Percentiles rank a stretch among this genome's conserved stretches.
phyloP scores from a whole-genome alignment of 768 basidiomycete genomes.

The Termitomyces bulborhizus region DNA sequence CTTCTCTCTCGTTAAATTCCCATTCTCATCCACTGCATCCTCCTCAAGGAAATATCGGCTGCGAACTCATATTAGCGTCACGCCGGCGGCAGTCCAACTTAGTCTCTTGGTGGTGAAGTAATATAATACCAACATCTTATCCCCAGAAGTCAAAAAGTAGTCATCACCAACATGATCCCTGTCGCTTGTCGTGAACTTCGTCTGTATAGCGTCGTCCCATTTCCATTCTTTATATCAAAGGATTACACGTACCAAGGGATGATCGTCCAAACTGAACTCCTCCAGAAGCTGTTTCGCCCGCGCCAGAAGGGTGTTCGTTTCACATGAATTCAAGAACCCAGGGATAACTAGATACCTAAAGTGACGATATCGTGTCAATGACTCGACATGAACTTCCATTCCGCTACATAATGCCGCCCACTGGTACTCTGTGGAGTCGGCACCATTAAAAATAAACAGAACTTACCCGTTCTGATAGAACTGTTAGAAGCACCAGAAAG shows the following conservation, averaged over 20 bases:
- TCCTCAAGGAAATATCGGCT: constrained; percentile 90
- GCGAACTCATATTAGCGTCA: background rate
- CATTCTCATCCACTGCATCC: constrained; percentile 65
- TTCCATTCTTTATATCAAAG: background rate
- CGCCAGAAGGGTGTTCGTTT: constrained; percentile 53
- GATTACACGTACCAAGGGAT: constrained; percentile 60
- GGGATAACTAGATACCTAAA: constrained; percentile 70
- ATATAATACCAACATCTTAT: constrained; percentile 61
- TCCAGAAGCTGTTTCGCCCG: constrained; percentile 73
- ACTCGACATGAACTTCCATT: background rate
- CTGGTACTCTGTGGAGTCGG: background rate
- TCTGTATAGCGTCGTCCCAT: constrained; percentile 36
- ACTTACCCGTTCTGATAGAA: constrained; percentile 56
- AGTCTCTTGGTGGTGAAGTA: background rate
- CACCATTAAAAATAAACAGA: background rate
- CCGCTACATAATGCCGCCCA: background rate
- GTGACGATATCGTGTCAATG: constrained; percentile 19
- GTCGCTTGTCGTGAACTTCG: constrained; percentile 82
- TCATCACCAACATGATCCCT: constrained; percentile 81
- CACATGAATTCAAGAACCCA: constrained; percentile 55
- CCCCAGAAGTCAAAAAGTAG: constrained; percentile 88
- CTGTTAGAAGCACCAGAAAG: constrained; percentile 21
- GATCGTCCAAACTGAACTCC: constrained; percentile 71
- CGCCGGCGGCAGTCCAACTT: no score
- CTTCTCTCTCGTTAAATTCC: constrained; percentile 68